phyloP scores from a whole-genome alignment of 768 basidiomycete species.

The Serendipita sp. region DNA sequence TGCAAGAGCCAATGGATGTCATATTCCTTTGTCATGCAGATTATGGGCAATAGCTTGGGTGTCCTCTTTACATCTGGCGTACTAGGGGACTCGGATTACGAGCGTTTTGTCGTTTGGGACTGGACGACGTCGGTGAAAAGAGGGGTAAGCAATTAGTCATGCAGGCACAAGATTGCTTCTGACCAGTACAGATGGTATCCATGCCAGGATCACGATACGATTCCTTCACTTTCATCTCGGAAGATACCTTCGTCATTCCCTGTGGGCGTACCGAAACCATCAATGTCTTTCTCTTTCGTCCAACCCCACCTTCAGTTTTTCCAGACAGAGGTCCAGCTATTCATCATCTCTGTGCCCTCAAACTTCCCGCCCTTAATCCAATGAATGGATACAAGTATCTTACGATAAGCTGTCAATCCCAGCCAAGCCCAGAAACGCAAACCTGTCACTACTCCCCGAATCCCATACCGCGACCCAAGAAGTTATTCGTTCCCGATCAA shows the following conservation, averaged over 20 bases:
- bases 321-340: slow-evolving; percentile 1
- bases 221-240: background rate
- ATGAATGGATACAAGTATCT: background rate
- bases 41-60: background rate
- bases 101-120: slow-evolving; percentile 3
- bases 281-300: slow-evolving; percentile 3
- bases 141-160: background rate
- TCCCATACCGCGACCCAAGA: background rate
- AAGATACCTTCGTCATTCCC: slow-evolving; percentile 1
- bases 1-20: background rate
- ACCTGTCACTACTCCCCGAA: background rate
- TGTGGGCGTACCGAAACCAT: slow-evolving; percentile 4
- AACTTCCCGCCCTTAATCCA: background rate
- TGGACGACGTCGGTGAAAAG: background rate
- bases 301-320: background rate
- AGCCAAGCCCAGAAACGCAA: background rate
- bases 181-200: background rate
- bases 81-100: background rate
- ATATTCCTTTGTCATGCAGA: slow-evolving; percentile 1
- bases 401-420: background rate
- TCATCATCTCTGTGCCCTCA: slow-evolving; percentile 4
- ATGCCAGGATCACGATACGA: slow-evolving; percentile 2
- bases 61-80: background rate
- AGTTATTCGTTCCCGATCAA: background rate
- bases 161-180: background rate